These are phyloP conservation scores for Orbilia oligospora DNA, from an alignment of 2,329 filamentous ascomycete genomes.

Conservation along the genomic window DNA sequence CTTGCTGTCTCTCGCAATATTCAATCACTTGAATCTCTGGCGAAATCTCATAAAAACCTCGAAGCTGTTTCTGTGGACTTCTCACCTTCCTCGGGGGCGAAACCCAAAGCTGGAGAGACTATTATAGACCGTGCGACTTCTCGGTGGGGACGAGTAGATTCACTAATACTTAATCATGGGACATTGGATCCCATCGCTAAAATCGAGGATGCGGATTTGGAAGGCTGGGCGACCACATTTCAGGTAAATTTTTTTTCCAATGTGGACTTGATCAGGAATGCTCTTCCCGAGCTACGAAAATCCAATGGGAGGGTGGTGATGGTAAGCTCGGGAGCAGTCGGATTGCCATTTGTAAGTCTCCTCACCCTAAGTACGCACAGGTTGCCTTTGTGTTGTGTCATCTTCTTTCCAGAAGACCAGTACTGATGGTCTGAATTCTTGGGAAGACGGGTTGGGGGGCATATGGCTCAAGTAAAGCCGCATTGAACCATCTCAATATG, in stretches of 20 bases:
- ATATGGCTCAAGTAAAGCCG: slow-evolving; percentile 87
- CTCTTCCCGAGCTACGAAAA: slow-evolving; percentile 78
- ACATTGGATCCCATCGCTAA: slow-evolving; percentile 80
- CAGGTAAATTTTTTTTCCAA: slow-evolving; percentile 90
- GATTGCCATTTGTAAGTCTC: slow-evolving; percentile 73
- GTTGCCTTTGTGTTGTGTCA: too few species aligned
- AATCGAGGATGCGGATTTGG: slow-evolving; percentile 76
- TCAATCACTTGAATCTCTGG: slow-evolving; percentile 70
- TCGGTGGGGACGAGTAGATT: slow-evolving; percentile 81
- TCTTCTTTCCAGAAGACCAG: not conserved
- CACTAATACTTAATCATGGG: slow-evolving; percentile 89
- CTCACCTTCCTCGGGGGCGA: slow-evolving; percentile 65
- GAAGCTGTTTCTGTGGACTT: slow-evolving; percentile 73
- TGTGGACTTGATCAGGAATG: slow-evolving; percentile 82
- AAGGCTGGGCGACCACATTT: slow-evolving; percentile 82
- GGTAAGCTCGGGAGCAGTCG: slow-evolving; percentile 83
- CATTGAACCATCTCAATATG: slow-evolving; percentile 81
- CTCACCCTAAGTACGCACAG: too few species aligned
- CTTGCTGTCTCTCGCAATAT: too few species aligned
- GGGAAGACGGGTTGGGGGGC: slow-evolving; percentile 75
- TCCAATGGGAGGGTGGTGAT: slow-evolving; percentile 81
- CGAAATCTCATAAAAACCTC: slow-evolving; percentile 72
- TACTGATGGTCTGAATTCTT: not conserved
- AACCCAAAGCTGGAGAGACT: slow-evolving; percentile 63
- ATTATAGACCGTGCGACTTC: slow-evolving; percentile 63